These are phyloP conservation scores for Xylariaceae sp. DNA, from an alignment of 2,329 filamentous ascomycete species.

Conservation along the genomic window DNA sequence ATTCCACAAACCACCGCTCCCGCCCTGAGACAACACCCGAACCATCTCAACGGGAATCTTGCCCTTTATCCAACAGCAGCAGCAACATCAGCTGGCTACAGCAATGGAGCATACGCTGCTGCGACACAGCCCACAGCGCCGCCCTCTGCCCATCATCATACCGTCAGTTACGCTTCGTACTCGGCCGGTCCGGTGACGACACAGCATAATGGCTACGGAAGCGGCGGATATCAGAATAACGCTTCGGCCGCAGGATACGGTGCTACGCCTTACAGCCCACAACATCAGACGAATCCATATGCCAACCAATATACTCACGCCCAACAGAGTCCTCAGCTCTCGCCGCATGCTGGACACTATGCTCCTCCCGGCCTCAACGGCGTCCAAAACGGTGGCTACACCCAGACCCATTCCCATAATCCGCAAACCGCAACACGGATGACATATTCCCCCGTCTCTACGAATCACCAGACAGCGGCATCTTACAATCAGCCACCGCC, in stretches of 20 bases:
- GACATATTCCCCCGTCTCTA: constrained; percentile 38
- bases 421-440: constrained; percentile 31
- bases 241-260: constrained; percentile 32
- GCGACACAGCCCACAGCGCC: constrained; percentile 20
- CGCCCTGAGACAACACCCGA: constrained; percentile 39
- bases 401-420: constrained; percentile 32
- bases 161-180: constrained; percentile 39
- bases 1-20: constrained; percentile 44
- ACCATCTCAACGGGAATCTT: constrained; percentile 31
- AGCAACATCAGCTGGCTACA: constrained; percentile 31
- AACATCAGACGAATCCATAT: constrained; percentile 38
- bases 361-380: constrained; percentile 31
- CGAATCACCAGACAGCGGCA: constrained; percentile 32
- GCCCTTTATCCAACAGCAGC: constrained; percentile 24
- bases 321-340: constrained; percentile 37
- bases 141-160: constrained; percentile 33
- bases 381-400: constrained; percentile 34
- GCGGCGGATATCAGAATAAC: constrained; percentile 34
- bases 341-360: constrained; percentile 35
- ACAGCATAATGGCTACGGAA: constrained; percentile 40
- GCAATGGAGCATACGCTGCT: constrained; percentile 35
- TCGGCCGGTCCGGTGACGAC: constrained; percentile 38
- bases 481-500: constrained; percentile 29
- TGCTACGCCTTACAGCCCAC: constrained; percentile 37
- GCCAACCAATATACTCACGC: constrained; percentile 37